Base-by-base conservation (phyloP, 2,329 filamentous ascomycete species). In the Bipolaris cookei region DNA sequence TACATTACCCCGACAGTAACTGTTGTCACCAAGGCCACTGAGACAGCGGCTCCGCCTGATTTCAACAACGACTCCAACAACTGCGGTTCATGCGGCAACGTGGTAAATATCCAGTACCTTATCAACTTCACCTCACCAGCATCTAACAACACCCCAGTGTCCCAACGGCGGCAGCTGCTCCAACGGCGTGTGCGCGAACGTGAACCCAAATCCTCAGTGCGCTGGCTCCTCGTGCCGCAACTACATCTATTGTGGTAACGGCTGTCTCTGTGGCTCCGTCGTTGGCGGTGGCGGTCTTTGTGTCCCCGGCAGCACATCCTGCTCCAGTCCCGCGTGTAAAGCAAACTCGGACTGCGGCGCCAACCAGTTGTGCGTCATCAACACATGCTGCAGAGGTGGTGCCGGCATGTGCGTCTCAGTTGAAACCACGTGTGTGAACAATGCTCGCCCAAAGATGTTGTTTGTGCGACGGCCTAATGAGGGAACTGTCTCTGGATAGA, bases 71-170 rank as follows among this genome's bases (percentile, higher is more conserved):
- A 53, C 1, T 23, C 41, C 1, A 38, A 53, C 21, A 53, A 53
- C 50, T 53, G 50, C 16, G 50, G 50, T 2, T 32, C 21, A 1
- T 53, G 50, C 5, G 50, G 50, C n/a, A 45, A 43, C 1, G 50
- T 52, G 0, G 41, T 43, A 30, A n/a, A 23, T 43, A 1, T 3
- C 28, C 28, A 30, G 13, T 30, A 4, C 3, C 10, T 16, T 28
- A 4, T 39, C 10, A 20, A 14, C 13, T 6, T 6, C 14, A 21
- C 4, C 8, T 10, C 16, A 11, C 18, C 28, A 2, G 2, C 6
- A 43, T 11, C 21, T 43, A 43, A 43, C 41, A 16, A 3, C 7
- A 10, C 11, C 3, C 20, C 13, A 43, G 41, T 53, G 50, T 3
- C 16, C 42, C 6, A 41, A 23, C 6, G 42, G 42, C 6, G 35